Evolutionary conservation across 345 rosid species (phyloP), one percentile per base, ranked within the genome.

Genomic region (Geranium rotundifolium): DNA sequence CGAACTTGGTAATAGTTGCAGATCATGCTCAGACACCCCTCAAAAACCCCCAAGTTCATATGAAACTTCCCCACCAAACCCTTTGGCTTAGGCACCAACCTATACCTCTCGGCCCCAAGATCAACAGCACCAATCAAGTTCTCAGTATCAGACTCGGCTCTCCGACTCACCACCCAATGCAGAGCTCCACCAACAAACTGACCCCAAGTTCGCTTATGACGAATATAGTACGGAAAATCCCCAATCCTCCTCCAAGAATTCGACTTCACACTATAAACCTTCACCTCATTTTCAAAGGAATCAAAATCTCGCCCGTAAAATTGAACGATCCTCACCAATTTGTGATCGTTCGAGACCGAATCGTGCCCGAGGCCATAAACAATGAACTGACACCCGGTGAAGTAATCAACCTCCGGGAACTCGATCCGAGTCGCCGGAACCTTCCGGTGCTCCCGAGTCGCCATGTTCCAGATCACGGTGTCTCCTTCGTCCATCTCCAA

Each of bases 281-380:
- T 63, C 2, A 78, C 81, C 6, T 79, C 74, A 39, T 64, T 66
- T 0, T 68, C 74, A 19, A 60, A 59, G 8, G 64, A 65, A 4
- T 65, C 63, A 30, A 59, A 31, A 31, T 31, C 37, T 31, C 7
- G 4, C 3, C 37, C 59, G 13, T 68, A 56, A 27, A 75, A 73
- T 60, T 72, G 75, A 5, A 74, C 74, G 58, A 71, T 71, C 61
- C 86, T 72, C 31, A 73, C 56, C 50, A 79, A 20, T 41, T 73
- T 71, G 56, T 79, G 79, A 55, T 77, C 84, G 37, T 76, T 78
- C 0, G 1, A 30, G 49, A 57, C 8, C 3, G 58, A 58, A 64
- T 79, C 84, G 29, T 67, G 69, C 5, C 86, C 85, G 2, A 81
- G 81, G 10, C 86, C 85, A 2, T 73, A 79, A 29, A 73, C 73